Percentiles rank a stretch among this genome's conserved stretches.
These are phyloP conservation scores for Boletus sp. DNA, from an alignment of 768 basidiomycete species.

Conservation along the genomic window DNA sequence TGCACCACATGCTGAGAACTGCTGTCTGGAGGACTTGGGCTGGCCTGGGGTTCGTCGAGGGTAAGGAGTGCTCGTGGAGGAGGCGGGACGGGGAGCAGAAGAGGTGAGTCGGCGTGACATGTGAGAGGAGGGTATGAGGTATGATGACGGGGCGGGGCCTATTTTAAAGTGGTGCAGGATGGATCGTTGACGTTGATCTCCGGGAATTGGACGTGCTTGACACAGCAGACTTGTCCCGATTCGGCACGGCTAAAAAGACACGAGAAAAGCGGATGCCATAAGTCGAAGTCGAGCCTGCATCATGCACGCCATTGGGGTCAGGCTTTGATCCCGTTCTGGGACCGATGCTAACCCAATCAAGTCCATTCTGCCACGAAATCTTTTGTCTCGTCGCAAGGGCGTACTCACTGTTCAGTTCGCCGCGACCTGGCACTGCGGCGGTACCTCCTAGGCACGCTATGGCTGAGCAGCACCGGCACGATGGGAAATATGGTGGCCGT, in stretches of 20 bases:
- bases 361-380: not conserved
- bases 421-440: no score
- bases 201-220: slow-evolving; percentile 25
- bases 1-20: slow-evolving; percentile 92
- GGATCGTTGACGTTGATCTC: slow-evolving; percentile 29
- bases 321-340: slow-evolving; percentile 12
- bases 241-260: slow-evolving; percentile 28
- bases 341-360: slow-evolving; percentile 17
- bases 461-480: not conserved
- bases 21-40: slow-evolving; percentile 74
- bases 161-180: slow-evolving; percentile 24
- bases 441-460: not conserved
- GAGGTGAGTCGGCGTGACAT: slow-evolving; percentile 62
- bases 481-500: slow-evolving; percentile 18
- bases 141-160: slow-evolving; percentile 15
- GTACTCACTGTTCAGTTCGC: no score
- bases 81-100: slow-evolving; percentile 27
- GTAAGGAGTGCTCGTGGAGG: slow-evolving; percentile 31
- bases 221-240: slow-evolving; percentile 21
- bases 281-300: slow-evolving; percentile 33
- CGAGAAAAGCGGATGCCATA: slow-evolving; percentile 36
- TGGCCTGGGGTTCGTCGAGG: slow-evolving; percentile 53
- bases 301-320: slow-evolving; percentile 27
- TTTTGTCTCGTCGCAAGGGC: no score
- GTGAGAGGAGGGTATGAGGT: slow-evolving; percentile 1